Conservation (phyloP, 768 basidiomycete genomes). For the Bullera alba region DNA sequence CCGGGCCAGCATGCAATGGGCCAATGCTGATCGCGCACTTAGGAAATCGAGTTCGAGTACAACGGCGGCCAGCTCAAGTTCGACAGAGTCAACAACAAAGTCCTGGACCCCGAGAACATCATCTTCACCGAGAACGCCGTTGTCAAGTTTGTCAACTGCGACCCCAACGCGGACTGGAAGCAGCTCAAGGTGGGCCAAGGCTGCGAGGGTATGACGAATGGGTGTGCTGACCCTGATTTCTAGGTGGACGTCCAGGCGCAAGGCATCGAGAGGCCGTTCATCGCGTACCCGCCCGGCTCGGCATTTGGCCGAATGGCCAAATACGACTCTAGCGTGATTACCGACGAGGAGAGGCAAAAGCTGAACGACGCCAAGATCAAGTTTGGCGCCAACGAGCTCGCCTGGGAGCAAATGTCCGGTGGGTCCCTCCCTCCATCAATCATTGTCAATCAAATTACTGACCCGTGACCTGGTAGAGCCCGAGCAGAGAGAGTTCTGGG, state of each 20-base stretch:
- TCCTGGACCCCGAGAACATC: slow-evolving; percentile 33
- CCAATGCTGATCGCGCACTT: slow-evolving; percentile 2
- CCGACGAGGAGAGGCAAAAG: slow-evolving; percentile 33
- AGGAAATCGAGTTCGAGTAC: slow-evolving; percentile 37
- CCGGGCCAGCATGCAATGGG: background rate
- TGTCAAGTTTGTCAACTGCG: slow-evolving; percentile 39
- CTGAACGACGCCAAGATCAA: slow-evolving; percentile 37
- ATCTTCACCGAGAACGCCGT: slow-evolving; percentile 35
- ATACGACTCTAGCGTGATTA: slow-evolving; percentile 25
- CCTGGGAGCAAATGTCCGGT: slow-evolving; percentile 38
- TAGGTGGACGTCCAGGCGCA: no score
- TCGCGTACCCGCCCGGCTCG: slow-evolving; percentile 42
- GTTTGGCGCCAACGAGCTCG: slow-evolving; percentile 35
- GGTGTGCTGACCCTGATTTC: background rate
- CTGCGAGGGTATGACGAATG: background rate
- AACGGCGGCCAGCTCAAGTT: slow-evolving; percentile 37
- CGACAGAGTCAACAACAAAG: slow-evolving; percentile 30
- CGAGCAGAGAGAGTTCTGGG: slow-evolving; percentile 44
- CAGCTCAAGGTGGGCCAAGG: slow-evolving; percentile 42
- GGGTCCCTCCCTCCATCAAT: background rate
- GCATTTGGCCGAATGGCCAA: slow-evolving; percentile 39
- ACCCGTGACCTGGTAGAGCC: slow-evolving; percentile 19
- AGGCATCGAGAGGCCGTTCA: slow-evolving; percentile 42
- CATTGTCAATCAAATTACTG: background rate
- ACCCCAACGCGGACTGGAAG: slow-evolving; percentile 46